Conservation (phyloP, 164 flowering plant species). For the Tetracentron sinense region DNA sequence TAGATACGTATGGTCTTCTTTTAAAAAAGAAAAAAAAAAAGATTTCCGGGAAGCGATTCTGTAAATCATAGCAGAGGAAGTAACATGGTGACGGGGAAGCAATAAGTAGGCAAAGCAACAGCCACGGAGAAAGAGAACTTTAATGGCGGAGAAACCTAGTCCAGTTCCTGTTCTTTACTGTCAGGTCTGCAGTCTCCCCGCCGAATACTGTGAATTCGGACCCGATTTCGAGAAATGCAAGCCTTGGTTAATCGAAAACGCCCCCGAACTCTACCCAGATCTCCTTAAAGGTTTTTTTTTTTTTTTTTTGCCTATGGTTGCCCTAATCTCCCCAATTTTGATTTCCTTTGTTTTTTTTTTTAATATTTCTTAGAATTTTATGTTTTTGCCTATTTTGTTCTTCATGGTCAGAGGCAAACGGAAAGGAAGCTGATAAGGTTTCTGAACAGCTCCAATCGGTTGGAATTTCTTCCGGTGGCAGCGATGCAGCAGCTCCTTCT, state of each 20-base stretch:
- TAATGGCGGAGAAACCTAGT: slow-evolving; percentile 83
- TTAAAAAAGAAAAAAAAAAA: too few relatives aligned
- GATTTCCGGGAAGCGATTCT: too few relatives aligned
- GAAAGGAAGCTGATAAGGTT: slow-evolving; percentile 57
- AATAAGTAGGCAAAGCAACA: too few relatives aligned
- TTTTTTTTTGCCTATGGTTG: too few relatives aligned
- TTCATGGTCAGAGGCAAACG: slow-evolving; percentile 43
- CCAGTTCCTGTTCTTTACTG: slow-evolving; percentile 73
- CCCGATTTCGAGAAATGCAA: slow-evolving; percentile 95
- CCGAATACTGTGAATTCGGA: slow-evolving; percentile 94
- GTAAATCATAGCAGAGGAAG: too few relatives aligned
- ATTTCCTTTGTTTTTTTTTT: too few relatives aligned
- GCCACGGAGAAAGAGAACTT: slow-evolving; percentile 6
- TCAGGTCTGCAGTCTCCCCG: slow-evolving; percentile 67
- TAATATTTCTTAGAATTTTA: too few relatives aligned
- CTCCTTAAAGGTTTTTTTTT: slow-evolving; percentile 88
- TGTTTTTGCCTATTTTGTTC: too few relatives aligned
- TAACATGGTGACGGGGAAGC: too few relatives aligned
- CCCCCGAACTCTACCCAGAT: slow-evolving; percentile 80
- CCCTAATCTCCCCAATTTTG: too few relatives aligned
- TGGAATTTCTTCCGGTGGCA: slow-evolving; percentile 46
- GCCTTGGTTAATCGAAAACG: slow-evolving; percentile 90
- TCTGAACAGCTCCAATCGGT: slow-evolving; percentile 57
- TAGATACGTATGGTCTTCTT: too few relatives aligned
- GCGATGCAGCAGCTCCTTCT: slow-evolving; percentile 19